These are phyloP conservation scores for Botrytis elliptica DNA, from an alignment of 2,329 filamentous ascomycete species.

Conservation along the genomic window DNA sequence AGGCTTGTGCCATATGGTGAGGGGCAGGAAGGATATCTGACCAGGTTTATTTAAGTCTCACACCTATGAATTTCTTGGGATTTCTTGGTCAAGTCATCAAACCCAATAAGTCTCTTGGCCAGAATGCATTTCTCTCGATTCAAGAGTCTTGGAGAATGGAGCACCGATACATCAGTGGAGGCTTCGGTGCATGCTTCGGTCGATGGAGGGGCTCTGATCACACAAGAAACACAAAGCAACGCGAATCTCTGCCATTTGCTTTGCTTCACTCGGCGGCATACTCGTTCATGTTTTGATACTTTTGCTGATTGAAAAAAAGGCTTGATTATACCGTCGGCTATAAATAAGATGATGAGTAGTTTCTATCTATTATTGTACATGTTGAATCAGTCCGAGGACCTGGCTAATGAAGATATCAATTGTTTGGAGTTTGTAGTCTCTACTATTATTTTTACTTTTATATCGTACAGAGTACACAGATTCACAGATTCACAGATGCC, in stretches of 20 bases:
- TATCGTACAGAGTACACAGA: no score
- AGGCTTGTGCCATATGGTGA: slow-evolving; percentile 5
- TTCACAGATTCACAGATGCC: no score
- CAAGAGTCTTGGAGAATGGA: not conserved
- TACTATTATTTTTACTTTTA: not conserved
- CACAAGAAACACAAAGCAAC: not conserved
- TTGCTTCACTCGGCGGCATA: not conserved
- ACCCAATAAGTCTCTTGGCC: not conserved
- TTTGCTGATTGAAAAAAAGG: not conserved
- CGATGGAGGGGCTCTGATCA: slow-evolving; percentile 3
- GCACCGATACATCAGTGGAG: not conserved
- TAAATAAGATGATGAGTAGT: no score
- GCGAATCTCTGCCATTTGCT: not conserved
- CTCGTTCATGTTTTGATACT: not conserved
- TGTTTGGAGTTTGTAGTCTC: not conserved
- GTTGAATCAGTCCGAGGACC: not conserved
- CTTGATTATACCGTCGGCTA: not conserved
- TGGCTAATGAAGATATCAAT: not conserved
- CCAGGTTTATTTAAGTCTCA: slow-evolving; percentile 6
- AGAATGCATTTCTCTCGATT: not conserved
- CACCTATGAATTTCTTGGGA: not conserved
- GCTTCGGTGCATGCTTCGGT: not conserved
- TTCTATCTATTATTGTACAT: no score
- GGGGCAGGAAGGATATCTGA: slow-evolving; percentile 4
- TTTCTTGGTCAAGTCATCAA: slow-evolving; percentile 4